A percentile compares a stretch with the other conserved stretches of the same genome.
Conservation (phyloP, 805 yeast genomes). For the Yarrowia sp. region DNA sequence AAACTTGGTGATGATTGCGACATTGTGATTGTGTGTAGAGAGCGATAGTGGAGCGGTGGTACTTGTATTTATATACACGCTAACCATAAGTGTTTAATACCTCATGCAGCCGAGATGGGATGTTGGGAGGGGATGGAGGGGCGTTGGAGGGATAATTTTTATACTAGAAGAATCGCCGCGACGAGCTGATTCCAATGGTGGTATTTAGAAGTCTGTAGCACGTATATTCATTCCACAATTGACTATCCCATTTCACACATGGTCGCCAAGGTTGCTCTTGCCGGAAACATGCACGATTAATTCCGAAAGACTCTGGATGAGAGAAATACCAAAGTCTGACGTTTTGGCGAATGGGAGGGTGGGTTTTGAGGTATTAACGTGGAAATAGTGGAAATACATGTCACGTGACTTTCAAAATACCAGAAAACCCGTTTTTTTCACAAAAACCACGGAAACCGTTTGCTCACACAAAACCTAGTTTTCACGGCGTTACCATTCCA, state of each 20-base stretch:
- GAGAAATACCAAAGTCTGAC: background rate
- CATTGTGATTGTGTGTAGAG: background rate
- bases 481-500: background rate
- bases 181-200: too few relatives aligned
- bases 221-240: background rate
- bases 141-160: too few relatives aligned
- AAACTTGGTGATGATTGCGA: slow-evolving; percentile 21
- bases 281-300: slow-evolving; percentile 19
- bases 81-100: background rate
- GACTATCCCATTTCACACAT: background rate
- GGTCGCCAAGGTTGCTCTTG: slow-evolving; percentile 22
- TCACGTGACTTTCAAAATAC: background rate
- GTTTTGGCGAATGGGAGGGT: background rate
- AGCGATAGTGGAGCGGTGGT: background rate
- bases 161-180: background rate
- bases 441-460: background rate
- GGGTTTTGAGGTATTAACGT: background rate
- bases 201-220: too few relatives aligned
- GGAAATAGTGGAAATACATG: too few relatives aligned
- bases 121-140: too few relatives aligned
- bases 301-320: background rate
- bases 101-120: background rate
- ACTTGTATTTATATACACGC: background rate
- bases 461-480: background rate
- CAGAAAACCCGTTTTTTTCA: background rate